Base-by-base conservation (phyloP, 192 early-diverging fungal species). In the Coemansia sp. region DNA sequence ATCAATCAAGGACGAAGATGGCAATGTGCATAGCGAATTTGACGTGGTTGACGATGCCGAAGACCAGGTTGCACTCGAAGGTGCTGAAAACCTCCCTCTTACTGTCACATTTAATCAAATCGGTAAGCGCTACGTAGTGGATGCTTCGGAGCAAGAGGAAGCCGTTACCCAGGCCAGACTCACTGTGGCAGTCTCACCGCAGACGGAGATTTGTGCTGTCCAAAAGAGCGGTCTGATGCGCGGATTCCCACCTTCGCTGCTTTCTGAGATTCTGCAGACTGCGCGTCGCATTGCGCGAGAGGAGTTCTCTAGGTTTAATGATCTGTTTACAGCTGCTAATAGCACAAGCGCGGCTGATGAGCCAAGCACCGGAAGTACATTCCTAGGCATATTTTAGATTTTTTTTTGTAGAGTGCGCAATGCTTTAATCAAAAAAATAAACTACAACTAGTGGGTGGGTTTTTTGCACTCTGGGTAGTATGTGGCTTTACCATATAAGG, bases 1-100 rank as follows among this genome's bases (percentile, higher is more conserved):
- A 76, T 88, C 91, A 24, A 65, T 91, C 23, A 87, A 83, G 3
- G 90, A 94, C 68, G 94, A 93, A 0, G 80, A 87, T 53, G 90
- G 94, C 65, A 92, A 90, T 1, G 83, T 87, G 54, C 85, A 88
- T 61, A 82, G 88, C 46, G 96, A 97, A 57, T 95, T 96, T 77
- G 95, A 96, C 27, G 87, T 97, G n/a, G 86, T 91, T 33, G 95
- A 96, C 71, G 91, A 93, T 72, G 83, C 88, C 11, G 94, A 95
- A 50, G 93, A 92, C 60, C 90, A 92, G 30, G 89, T 93, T 59
- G 64, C 84, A 46, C 78, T 99, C 2, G 70, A 78, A 22, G 97
- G 96, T 11, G 83, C 84, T 65, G 89, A 94, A 20, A 74, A 90
- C 32, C 78, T 96, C 65, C 97, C 97, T 20, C 72, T 95, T 27